Conservation (phyloP, 2,329 filamentous ascomycete species). For the Cytospora chrysosperma region DNA sequence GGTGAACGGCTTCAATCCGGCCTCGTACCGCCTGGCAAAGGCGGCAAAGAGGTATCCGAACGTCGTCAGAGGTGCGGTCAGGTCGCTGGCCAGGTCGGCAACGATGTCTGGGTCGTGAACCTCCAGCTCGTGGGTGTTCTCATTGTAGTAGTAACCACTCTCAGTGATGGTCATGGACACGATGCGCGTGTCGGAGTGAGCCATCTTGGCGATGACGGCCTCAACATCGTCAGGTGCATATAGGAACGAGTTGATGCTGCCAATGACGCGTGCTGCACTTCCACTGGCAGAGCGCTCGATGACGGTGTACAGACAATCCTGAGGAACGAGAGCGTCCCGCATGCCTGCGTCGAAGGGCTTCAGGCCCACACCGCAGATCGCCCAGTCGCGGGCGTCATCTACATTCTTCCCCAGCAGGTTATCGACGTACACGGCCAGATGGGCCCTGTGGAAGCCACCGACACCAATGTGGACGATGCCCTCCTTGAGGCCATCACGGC, state of each 20-base stretch:
- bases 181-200: conserved; percentile 52
- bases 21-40: conserved; percentile 43
- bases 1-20: conserved; percentile 52
- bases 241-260: conserved; percentile 53
- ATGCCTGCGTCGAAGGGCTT: conserved; percentile 50
- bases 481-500: conserved; percentile 47
- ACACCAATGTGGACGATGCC: conserved; percentile 55
- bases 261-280: conserved; percentile 47
- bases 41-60: conserved; percentile 55
- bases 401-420: conserved; percentile 46
- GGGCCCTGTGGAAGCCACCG: conserved; percentile 54
- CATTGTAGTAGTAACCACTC: conserved; percentile 57
- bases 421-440: conserved; percentile 53
- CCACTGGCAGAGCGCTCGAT: conserved; percentile 54
- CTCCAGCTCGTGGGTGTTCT: conserved; percentile 54
- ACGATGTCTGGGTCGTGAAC: conserved; percentile 49
- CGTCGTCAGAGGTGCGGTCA: conserved; percentile 44
- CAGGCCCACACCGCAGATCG: conserved; percentile 53
- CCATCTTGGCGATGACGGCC: conserved; percentile 55
- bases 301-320: conserved; percentile 54
- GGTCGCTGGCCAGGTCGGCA: conserved; percentile 46
- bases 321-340: conserved; percentile 48
- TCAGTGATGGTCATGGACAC: conserved; percentile 57
- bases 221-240: conserved; percentile 51
- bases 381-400: conserved; percentile 43